Evolutionary conservation across 192 early-diverging fungal genomes (phyloP).

Genomic region (Entrophospora sp.): DNA sequence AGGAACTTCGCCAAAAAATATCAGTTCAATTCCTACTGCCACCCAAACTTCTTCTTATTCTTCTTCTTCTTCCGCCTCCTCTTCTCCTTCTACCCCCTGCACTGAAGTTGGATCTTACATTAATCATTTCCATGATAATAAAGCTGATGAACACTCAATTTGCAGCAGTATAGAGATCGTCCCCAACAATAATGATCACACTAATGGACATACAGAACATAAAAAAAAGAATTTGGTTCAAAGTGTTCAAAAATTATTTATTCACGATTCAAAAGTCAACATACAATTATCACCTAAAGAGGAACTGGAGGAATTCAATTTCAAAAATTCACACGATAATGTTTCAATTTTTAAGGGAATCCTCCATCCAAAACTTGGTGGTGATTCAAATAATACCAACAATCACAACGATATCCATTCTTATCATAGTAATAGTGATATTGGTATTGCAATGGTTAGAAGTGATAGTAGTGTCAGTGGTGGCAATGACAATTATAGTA

Average conservation of each 20-base stretch:
- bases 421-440: constrained; percentile 18
- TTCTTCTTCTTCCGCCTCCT: background rate
- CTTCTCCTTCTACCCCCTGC: background rate
- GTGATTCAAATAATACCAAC: constrained; percentile 29
- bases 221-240: constrained; percentile 4
- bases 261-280: background rate
- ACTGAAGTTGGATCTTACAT: background rate
- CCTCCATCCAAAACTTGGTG: constrained; percentile 14
- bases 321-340: background rate
- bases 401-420: constrained; percentile 24
- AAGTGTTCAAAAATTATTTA: constrained; percentile 11
- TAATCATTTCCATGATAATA: too few species aligned
- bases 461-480: background rate
- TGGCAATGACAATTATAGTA: background rate
- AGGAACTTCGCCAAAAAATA: background rate
- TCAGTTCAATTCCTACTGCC: too few species aligned
- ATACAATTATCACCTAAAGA: background rate
- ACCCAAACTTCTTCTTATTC: background rate
- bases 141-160: too few species aligned
- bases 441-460: constrained; percentile 4
- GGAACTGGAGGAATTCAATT: background rate
- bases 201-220: background rate
- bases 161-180: background rate
- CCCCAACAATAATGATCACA: background rate
- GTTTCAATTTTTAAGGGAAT: constrained; percentile 2